phyloP scores from a whole-genome alignment of 495 filamentous ascomycete genomes.

The Trichoderma reesei region DNA sequence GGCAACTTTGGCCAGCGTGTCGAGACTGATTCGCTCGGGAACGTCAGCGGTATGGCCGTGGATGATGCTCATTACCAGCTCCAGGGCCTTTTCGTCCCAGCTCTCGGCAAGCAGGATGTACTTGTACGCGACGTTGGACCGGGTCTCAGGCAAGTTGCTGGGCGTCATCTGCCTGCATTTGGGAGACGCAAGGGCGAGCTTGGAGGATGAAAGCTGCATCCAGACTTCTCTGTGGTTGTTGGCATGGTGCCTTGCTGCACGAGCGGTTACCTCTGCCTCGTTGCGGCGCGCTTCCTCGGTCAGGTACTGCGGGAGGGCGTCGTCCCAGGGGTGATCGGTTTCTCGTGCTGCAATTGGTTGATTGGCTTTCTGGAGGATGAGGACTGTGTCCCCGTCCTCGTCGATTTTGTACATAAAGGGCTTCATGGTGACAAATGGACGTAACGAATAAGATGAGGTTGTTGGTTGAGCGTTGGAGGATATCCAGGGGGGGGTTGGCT shows the following conservation, averaged over 20 bases:
- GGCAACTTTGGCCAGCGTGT: slow-evolving; percentile 36
- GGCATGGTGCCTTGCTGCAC: neutral
- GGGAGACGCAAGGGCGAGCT: neutral
- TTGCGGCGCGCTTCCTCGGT: neutral
- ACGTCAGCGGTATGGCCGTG: neutral
- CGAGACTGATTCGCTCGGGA: slow-evolving; percentile 20
- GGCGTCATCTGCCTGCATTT: neutral
- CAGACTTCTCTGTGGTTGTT: neutral
- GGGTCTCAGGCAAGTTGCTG: neutral
- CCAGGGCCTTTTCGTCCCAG: neutral
- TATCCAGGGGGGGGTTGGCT: neutral
- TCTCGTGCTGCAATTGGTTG: neutral
- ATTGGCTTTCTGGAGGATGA: neutral
- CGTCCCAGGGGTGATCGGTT: neutral
- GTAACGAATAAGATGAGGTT: neutral
- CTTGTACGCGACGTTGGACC: neutral
- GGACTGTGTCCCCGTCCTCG: neutral
- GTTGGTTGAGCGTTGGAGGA: neutral
- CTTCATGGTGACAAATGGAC: neutral
- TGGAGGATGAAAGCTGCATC: neutral
- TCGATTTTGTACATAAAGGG: neutral
- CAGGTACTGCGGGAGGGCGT: neutral
- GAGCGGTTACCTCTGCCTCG: neutral
- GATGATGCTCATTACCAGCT: neutral
- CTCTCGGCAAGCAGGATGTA: neutral